Evolutionary conservation across 768 basidiomycete species (phyloP), one percentile per base, ranked within the genome.

Genomic region (Cantharellus cinnabarinus): DNA sequence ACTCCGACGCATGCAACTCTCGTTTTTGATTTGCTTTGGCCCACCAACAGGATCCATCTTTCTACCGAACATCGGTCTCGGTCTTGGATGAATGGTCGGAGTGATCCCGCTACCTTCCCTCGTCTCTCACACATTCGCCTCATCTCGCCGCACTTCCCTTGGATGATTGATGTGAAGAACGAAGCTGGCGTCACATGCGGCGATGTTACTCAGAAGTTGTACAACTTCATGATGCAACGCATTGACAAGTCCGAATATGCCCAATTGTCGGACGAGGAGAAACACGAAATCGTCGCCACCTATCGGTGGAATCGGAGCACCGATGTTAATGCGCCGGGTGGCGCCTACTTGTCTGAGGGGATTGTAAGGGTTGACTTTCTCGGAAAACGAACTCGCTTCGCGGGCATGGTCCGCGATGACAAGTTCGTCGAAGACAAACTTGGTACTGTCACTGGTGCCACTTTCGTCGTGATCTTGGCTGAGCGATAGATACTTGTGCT

Each of bases 241-340:
- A 55, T 58, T n/a, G 50, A 41, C 7, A 58, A 60, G 53, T 44
- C 41, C 35, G 61, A 62, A 53, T 54, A 37, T 10, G 52, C 14
- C 35, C 7, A 10, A 7, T 10, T 10, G 7, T 7, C 10, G 7
- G 52, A 54, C 14, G 7, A 10, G 38, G 14, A 7, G 10, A 10
- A 37, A 7, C 10, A 10, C 10, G 7, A 10, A 10, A 61, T 62
- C 38, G 34, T 55, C 39, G 42, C 48, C 44, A 53, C 61, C 5
- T 62, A 62, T 55, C 53, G 57, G 42, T 62, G 61, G 61, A 62
- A 62, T 61, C 50, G 61, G 14, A 56, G 50, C 10, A 62, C 61
- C 42, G 59, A 53, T 38, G 42, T 44, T 41, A 53, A 59, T 55
- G 61, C 61, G 3, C 61, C 61, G 29, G 61, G 61, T 20, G 61